These are phyloP conservation scores for Aspergillus pseudotamarii DNA, from an alignment of 2,329 filamentous ascomycete genomes.

Conservation along the genomic window DNA sequence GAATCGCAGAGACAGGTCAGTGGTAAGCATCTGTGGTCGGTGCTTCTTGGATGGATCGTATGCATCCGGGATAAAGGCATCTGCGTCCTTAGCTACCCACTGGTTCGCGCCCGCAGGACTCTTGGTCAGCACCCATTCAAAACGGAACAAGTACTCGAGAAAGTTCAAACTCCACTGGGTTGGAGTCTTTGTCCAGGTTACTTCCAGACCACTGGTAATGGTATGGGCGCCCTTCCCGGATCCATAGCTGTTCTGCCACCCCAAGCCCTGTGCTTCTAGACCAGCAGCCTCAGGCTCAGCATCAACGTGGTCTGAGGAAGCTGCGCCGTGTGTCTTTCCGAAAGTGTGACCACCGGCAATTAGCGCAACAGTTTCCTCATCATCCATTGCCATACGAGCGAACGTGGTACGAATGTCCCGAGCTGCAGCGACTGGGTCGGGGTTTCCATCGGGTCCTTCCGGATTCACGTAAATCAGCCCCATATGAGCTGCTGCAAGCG, in stretches of 20 bases:
- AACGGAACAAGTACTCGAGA: conserved; percentile 76
- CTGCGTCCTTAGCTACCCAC: conserved; percentile 72
- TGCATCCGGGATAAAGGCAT: conserved; percentile 70
- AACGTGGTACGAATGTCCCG: conserved; percentile 75
- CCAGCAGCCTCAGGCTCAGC: conserved; percentile 67
- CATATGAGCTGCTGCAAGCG: conserved; percentile 70
- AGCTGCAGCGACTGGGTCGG: conserved; percentile 70
- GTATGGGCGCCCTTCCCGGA: conserved; percentile 71
- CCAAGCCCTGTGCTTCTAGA: conserved; percentile 69
- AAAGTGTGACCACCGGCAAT: conserved; percentile 79
- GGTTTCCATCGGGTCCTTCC: conserved; percentile 72
- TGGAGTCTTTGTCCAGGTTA: conserved; percentile 77
- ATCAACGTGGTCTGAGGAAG: conserved; percentile 64
- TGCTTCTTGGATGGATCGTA: conserved; percentile 72
- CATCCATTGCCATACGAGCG: conserved; percentile 79
- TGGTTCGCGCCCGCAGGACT: conserved; percentile 76
- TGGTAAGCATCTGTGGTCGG: conserved; percentile 75
- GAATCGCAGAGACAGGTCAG: conserved; percentile 71
- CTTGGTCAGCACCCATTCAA: conserved; percentile 76
- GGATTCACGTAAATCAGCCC: conserved; percentile 83
- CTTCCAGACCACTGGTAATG: conserved; percentile 77
- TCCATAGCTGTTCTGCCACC: conserved; percentile 68
- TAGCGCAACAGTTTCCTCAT: conserved; percentile 78
- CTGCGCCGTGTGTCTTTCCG: conserved; percentile 80
- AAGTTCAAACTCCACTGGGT: conserved; percentile 75